These are phyloP conservation scores for Tetrahymena thermophila DNA, from an alignment of 73 alveolate genomes.

Conservation along the genomic window DNA sequence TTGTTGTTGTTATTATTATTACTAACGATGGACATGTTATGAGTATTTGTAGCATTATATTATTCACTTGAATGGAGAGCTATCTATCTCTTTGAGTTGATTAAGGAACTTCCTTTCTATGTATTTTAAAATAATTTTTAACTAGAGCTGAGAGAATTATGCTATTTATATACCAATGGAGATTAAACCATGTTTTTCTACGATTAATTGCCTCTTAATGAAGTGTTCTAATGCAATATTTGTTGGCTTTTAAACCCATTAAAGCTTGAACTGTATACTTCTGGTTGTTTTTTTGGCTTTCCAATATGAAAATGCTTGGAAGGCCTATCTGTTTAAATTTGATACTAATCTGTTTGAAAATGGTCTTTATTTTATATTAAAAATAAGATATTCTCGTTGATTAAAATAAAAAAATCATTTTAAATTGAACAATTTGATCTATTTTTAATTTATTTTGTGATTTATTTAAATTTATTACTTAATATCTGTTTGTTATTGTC, in stretches of 20 bases:
- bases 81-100: neutral
- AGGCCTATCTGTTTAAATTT: neutral
- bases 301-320: neutral
- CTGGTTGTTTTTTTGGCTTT: neutral
- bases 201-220: neutral
- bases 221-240: neutral
- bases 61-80: neutral
- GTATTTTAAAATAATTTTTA: neutral
- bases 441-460: too few species aligned
- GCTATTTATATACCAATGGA: neutral
- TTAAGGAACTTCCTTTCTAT: neutral
- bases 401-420: too few species aligned
- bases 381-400: neutral
- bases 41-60: neutral
- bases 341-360: neutral
- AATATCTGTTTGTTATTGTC: neutral
- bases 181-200: neutral
- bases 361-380: neutral
- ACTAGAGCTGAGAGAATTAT: neutral
- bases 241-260: neutral
- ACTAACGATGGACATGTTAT: neutral
- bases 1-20: neutral
- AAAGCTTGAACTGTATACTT: neutral
- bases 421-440: too few species aligned
- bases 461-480: neutral